Evolutionary conservation across 192 early-diverging fungal species (phyloP).

Genomic region (Rhizoclosmatium sp.): DNA sequence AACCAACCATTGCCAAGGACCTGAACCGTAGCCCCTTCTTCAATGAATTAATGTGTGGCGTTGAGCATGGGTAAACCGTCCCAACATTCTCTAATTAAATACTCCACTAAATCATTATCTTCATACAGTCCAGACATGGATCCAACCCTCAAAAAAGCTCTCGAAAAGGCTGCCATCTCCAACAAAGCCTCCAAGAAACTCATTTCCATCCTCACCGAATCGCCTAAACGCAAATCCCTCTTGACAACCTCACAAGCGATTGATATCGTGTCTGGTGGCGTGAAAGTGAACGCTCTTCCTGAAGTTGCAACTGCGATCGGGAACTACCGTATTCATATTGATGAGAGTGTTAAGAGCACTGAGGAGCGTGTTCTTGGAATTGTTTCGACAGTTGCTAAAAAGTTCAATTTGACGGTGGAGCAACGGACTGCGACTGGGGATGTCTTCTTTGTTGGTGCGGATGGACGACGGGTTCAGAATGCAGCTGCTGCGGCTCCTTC

Average conservation of each 20-base stretch:
- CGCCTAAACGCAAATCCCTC: slow-evolving; percentile 9
- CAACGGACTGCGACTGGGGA: background rate
- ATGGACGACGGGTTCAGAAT: background rate
- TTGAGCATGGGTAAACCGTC: slow-evolving; percentile 16
- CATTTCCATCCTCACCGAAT: slow-evolving; percentile 4
- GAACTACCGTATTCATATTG: slow-evolving; percentile 49
- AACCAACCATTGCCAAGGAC: slow-evolving; percentile 9
- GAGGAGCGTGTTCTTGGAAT: slow-evolving; percentile 18
- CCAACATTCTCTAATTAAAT: background rate
- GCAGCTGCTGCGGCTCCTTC: background rate
- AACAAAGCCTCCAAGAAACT: slow-evolving; percentile 25
- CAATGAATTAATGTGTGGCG: slow-evolving; percentile 34
- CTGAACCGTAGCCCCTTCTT: slow-evolving; percentile 39
- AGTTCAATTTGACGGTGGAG: background rate
- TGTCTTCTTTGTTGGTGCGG: background rate
- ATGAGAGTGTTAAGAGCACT: background rate
- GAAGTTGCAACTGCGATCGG: slow-evolving; percentile 38
- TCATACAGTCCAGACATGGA: slow-evolving; percentile 25
- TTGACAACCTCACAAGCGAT: slow-evolving; percentile 52
- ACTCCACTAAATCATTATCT: background rate
- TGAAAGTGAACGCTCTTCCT: slow-evolving; percentile 56
- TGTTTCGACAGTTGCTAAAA: slow-evolving; percentile 18
- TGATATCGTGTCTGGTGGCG: slow-evolving; percentile 53
- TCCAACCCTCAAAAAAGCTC: slow-evolving; percentile 27
- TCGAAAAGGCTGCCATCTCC: slow-evolving; percentile 4